Conservation (phyloP, 2,329 filamentous ascomycete species). For the Fusarium hostae region DNA sequence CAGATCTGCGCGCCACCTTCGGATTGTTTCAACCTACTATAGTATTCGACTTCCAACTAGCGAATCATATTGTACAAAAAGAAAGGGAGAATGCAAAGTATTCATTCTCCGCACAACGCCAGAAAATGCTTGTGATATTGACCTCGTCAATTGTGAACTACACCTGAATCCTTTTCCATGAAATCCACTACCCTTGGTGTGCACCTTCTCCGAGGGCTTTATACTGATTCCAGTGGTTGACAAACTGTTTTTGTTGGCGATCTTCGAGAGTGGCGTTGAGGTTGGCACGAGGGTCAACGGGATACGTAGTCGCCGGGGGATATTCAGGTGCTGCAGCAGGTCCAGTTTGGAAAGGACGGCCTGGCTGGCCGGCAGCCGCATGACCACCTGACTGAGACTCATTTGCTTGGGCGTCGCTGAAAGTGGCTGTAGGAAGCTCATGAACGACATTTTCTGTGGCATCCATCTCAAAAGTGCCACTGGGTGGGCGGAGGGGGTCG, state of each 20-base stretch:
- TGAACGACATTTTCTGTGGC: constrained; percentile 46
- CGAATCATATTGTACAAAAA: constrained; percentile 36
- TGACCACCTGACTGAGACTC: constrained; percentile 9
- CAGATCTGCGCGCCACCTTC: constrained; percentile 32
- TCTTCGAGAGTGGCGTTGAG: constrained; percentile 49
- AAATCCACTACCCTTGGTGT: neutral
- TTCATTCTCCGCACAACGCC: constrained; percentile 39
- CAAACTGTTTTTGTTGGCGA: constrained; percentile 45
- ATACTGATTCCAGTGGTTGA: constrained; percentile 55
- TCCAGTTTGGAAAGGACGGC: constrained; percentile 16
- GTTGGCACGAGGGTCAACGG: constrained; percentile 49
- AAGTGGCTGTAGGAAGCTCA: constrained; percentile 49
- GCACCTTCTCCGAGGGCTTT: constrained; percentile 30
- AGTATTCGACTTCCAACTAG: constrained; percentile 31
- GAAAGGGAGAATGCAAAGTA: constrained; percentile 36
- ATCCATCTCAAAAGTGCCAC: constrained; percentile 54
- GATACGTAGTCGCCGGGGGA: constrained; percentile 19
- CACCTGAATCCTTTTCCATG: neutral
- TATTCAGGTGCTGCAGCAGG: constrained; percentile 5
- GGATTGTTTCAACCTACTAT: constrained; percentile 26
- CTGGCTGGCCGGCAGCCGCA: constrained; percentile 1
- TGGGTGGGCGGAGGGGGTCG: constrained; percentile 43
- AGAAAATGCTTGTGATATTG: constrained; percentile 36
- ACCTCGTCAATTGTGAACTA: neutral
- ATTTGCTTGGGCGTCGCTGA: constrained; percentile 14